Evolutionary conservation across 164 flowering plant species (phyloP), one percentile per base, ranked within the genome.

Genomic region (Umbellularia californica): DNA sequence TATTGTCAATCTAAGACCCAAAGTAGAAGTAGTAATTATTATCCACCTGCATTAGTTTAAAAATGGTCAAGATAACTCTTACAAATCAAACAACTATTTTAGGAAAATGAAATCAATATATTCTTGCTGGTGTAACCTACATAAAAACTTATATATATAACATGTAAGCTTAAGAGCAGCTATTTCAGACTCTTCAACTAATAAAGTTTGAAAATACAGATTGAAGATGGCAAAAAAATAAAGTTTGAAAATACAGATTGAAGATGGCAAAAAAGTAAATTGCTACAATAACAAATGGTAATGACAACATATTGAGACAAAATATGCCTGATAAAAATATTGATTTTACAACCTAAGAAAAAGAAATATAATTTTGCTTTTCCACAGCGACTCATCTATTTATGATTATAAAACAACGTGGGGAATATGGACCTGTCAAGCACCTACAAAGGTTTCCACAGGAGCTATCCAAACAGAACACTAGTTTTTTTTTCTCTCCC

Each of bases 21-120:
- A 62, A n/a, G 98, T 93, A 14, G 98, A 89, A 3, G 92, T 83
- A 58, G 82, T 85, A 71, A 95, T 90, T 55, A 85, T 66, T 30
- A 86, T 50, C 97, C 99, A 95, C 98, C 99, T 95, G 81, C 69
- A 72, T 68, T 68, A 41, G 78, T 75, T 82, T 27, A 64, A 76
- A 68, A 50, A 15, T 70, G 27, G 50, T 27, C 13, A 41, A 58
- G 60, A 20, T 14, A 63, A 73, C 28, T 47, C 28, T 41, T 20
- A 51, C 30, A 50, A 74, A 30, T 15, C 24, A 51, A 50, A 74
- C 58, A 33, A 5, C 25, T 11, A 64, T 33, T 35, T 65, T 24
- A 13, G 20, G 3, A 20, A 55, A 55, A 20, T 15, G 11, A 41
- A 41, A 41, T 41, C 47, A 7, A 41, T 41, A 41, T 9, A 41